Evolutionary conservation across 148 eudicot species (phyloP).

Genomic region (Cornus florida): DNA sequence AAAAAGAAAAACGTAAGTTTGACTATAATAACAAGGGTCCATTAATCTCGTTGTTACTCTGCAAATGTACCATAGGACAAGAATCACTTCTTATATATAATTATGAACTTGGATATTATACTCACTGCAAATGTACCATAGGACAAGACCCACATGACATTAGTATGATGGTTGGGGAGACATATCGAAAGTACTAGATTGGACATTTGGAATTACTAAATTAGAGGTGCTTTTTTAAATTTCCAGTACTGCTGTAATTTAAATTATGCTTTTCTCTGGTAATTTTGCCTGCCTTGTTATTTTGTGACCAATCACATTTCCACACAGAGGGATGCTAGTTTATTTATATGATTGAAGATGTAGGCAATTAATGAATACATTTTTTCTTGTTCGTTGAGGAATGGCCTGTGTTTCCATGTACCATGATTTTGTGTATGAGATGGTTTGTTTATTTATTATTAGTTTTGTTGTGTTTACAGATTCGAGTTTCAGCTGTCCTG

Average conservation of each 20-base stretch:
- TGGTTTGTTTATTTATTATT: not conserved
- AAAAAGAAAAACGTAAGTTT: not conserved
- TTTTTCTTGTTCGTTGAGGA: not conserved
- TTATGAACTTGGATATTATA: too few species aligned
- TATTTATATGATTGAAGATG: not conserved
- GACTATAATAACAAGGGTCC: not conserved
- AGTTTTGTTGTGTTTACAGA: not conserved
- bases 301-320: too few species aligned
- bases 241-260: not conserved
- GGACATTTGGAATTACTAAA: not conserved
- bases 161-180: not conserved
- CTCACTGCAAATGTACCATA: not conserved
- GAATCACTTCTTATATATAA: not conserved
- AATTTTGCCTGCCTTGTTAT: not conserved
- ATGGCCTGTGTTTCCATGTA: not conserved
- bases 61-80: not conserved
- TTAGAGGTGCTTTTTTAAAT: not conserved
- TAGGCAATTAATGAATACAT: not conserved
- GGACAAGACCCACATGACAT: not conserved
- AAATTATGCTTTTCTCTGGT: not conserved
- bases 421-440: not conserved
- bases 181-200: not conserved
- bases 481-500: constrained; percentile 27
- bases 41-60: not conserved
- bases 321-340: not conserved